These are phyloP conservation scores for Epichloe baconii DNA, from an alignment of 2,329 filamentous ascomycete genomes.

Conservation along the genomic window DNA sequence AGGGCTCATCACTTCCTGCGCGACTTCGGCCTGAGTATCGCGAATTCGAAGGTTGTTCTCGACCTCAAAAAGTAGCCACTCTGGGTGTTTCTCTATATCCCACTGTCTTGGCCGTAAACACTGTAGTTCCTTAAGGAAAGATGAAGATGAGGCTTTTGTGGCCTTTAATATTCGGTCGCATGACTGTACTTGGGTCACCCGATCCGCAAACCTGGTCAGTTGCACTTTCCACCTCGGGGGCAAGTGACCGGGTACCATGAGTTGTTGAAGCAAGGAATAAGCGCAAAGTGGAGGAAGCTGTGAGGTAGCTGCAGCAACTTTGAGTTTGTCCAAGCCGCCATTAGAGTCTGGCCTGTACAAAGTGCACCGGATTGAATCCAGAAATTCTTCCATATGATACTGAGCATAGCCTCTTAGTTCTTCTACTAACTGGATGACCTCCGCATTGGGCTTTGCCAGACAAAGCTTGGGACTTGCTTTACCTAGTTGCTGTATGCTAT, in stretches of 20 bases:
- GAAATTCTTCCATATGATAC: neutral
- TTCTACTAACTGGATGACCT: neutral
- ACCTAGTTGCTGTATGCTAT: neutral
- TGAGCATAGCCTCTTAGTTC: neutral
- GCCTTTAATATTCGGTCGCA: constrained; percentile 13
- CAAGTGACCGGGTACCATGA: neutral
- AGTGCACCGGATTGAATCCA: neutral
- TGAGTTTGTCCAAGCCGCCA: neutral
- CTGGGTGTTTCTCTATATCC: constrained; percentile 25
- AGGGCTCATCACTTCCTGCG: constrained; percentile 36
- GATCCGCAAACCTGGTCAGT: constrained; percentile 8
- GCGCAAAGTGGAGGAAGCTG: neutral
- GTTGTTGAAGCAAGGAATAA: constrained; percentile 13
- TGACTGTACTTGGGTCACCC: neutral
- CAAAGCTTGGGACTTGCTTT: neutral
- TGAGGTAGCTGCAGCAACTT: neutral
- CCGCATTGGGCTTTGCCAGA: neutral
- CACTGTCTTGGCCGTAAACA: neutral
- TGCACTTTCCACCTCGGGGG: constrained; percentile 5
- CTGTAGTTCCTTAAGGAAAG: neutral
- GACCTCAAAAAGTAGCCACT: constrained; percentile 49
- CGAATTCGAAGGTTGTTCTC: constrained; percentile 49
- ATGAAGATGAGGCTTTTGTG: neutral
- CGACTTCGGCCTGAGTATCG: constrained; percentile 42
- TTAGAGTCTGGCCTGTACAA: neutral